Conservation (phyloP, 1,284 basidiomycete species). For the Coniferiporia sulphurascens region DNA sequence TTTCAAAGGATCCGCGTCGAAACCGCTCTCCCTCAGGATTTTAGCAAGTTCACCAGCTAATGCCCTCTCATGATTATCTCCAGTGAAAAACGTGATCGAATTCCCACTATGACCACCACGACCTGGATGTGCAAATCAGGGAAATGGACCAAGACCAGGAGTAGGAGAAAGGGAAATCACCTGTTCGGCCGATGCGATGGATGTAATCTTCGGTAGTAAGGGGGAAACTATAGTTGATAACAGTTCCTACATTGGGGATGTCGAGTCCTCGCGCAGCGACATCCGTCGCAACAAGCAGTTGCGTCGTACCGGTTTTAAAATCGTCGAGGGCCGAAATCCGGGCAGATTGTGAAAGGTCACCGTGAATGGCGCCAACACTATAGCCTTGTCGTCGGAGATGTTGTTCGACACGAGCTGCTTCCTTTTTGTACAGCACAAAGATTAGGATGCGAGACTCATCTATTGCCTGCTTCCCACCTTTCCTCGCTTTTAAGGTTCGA, state of each 20-base stretch:
- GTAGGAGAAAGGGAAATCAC: slow-evolving; percentile 34
- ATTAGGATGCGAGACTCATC: slow-evolving; percentile 77
- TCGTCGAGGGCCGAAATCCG: slow-evolving; percentile 84
- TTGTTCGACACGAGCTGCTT: slow-evolving; percentile 85
- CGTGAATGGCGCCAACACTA: slow-evolving; percentile 86
- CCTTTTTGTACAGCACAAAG: slow-evolving; percentile 98
- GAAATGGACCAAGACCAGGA: slow-evolving; percentile 8
- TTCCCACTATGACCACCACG: slow-evolving; percentile 90
- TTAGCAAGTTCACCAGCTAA: slow-evolving; percentile 93
- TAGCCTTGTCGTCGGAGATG: slow-evolving; percentile 79
- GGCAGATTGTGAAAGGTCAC: slow-evolving; percentile 86
- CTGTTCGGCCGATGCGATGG: slow-evolving; percentile 94
- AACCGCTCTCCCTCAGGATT: slow-evolving; percentile 87
- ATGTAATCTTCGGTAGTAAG: slow-evolving; percentile 95
- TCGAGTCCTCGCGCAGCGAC: slow-evolving; percentile 96
- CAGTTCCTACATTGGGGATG: slow-evolving; percentile 92
- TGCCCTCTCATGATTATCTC: slow-evolving; percentile 79
- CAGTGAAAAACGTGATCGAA: slow-evolving; percentile 96
- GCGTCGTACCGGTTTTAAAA: slow-evolving; percentile 84
- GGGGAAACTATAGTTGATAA: slow-evolving; percentile 97
- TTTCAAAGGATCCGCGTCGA: slow-evolving; percentile 72
- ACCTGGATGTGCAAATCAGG: slow-evolving; percentile 36
- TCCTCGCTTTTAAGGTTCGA: slow-evolving; percentile 57
- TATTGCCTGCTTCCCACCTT: slow-evolving; percentile 42
- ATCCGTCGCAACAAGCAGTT: slow-evolving; percentile 93